These are phyloP conservation scores for Tuber melanosporum DNA, from an alignment of 495 filamentous ascomycete species.

Conservation along the genomic window DNA sequence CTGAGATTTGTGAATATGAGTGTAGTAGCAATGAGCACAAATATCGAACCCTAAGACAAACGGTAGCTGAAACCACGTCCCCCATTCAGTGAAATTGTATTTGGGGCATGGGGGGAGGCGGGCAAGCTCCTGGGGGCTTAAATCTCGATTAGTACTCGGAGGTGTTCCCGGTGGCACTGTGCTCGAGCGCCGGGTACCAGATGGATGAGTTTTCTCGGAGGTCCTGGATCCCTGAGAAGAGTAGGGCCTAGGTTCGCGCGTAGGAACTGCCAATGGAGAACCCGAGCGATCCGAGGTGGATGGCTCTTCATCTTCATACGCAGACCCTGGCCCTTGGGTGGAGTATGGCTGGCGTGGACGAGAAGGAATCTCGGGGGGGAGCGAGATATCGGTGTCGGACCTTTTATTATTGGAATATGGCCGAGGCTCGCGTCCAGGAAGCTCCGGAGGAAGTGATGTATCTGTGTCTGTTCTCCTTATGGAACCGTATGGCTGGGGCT, in stretches of 20 bases:
- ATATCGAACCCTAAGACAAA: neutral
- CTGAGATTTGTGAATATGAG: neutral
- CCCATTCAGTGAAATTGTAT: neutral
- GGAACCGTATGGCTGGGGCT: neutral
- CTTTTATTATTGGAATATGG: neutral
- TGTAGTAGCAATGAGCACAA: neutral
- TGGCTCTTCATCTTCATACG: neutral
- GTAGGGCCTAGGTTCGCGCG: neutral
- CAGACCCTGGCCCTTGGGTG: neutral
- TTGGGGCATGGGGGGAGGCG: neutral
- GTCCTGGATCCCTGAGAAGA: constrained; percentile 4
- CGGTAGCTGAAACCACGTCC: constrained; percentile 3
- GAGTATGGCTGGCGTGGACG: neutral
- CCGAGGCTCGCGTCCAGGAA: neutral
- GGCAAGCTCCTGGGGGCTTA: neutral
- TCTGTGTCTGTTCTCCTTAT: neutral
- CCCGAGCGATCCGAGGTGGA: neutral
- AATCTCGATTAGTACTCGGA: neutral
- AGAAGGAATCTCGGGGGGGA: neutral
- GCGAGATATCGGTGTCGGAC: neutral
- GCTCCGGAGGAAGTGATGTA: neutral
- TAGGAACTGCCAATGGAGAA: neutral
- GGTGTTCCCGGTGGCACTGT: neutral
- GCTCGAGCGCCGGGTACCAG: neutral
- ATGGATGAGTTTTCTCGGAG: neutral